These are phyloP conservation scores for Galerina sulciceps DNA, from an alignment of 768 basidiomycete species.

Conservation along the genomic window DNA sequence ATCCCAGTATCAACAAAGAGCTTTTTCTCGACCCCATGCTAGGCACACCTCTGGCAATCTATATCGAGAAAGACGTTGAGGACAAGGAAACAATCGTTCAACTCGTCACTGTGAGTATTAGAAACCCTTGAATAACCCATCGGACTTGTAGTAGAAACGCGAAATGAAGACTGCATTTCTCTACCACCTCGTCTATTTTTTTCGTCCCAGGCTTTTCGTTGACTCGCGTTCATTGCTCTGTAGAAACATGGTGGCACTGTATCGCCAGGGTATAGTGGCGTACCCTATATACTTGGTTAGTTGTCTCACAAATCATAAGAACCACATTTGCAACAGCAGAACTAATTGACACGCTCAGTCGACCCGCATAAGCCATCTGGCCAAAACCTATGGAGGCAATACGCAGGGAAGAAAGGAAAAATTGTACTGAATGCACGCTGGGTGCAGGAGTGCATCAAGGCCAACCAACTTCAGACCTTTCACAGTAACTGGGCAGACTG, in stretches of 20 bases:
- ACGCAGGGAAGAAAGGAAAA: slow-evolving; percentile 79
- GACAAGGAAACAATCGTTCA: slow-evolving; percentile 68
- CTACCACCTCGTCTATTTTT: background rate
- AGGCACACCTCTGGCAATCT: slow-evolving; percentile 74
- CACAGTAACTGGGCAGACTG: slow-evolving; percentile 80
- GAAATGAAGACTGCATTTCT: background rate
- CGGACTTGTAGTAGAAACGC: background rate
- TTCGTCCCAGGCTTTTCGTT: background rate
- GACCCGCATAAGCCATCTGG: slow-evolving; percentile 81
- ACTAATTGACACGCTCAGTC: slow-evolving; percentile 45
- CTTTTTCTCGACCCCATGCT: slow-evolving; percentile 86
- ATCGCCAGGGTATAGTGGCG: slow-evolving; percentile 76
- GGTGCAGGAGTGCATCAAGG: slow-evolving; percentile 78
- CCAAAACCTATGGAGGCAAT: slow-evolving; percentile 81
- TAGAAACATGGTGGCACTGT: slow-evolving; percentile 82
- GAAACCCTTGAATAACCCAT: background rate
- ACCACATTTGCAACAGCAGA: background rate
- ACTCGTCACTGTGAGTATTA: slow-evolving; percentile 63
- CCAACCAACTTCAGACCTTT: slow-evolving; percentile 72
- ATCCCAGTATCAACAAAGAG: slow-evolving; percentile 43
- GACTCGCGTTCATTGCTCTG: slow-evolving; percentile 2
- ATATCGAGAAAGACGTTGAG: slow-evolving; percentile 80
- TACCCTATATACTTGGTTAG: slow-evolving; percentile 80
- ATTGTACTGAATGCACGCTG: slow-evolving; percentile 75
- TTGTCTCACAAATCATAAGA: background rate